Evolutionary conservation across 768 basidiomycete species (phyloP).

Genomic region (Kondoa subrosea): DNA sequence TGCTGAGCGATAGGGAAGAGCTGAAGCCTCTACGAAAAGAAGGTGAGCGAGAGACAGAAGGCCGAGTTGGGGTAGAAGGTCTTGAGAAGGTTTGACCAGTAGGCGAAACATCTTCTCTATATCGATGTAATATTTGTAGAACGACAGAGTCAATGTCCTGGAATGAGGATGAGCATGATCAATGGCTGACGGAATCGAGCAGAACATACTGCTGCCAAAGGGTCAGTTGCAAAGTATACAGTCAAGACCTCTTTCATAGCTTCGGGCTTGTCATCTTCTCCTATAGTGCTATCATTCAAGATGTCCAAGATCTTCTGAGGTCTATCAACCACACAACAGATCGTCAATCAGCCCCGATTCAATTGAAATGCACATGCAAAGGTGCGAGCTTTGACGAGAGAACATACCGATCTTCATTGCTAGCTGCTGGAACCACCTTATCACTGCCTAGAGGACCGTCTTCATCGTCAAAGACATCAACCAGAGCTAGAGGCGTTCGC

Average conservation of each 20-base stretch:
- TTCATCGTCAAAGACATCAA: background rate
- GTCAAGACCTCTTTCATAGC: conserved; percentile 12
- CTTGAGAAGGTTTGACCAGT: conserved; percentile 17
- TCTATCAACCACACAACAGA: background rate
- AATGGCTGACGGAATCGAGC: background rate
- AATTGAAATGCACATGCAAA: too few species aligned
- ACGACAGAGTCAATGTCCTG: conserved; percentile 13
- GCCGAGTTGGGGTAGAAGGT: conserved; percentile 1
- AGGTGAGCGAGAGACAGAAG: conserved; percentile 17
- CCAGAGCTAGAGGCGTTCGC: background rate
- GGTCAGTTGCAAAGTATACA: conserved; percentile 7
- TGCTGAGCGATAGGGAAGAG: conserved; percentile 6
- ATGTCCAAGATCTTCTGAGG: conserved; percentile 9
- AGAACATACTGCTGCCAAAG: conserved; percentile 6
- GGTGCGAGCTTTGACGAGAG: background rate
- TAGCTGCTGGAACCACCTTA: background rate
- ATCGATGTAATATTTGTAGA: conserved; percentile 14
- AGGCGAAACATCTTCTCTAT: conserved; percentile 15
- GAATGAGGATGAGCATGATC: background rate
- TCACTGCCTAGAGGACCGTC: background rate
- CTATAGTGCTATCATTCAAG: background rate
- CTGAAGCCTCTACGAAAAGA: conserved; percentile 13
- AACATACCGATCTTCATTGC: background rate
- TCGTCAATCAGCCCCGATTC: too few species aligned
- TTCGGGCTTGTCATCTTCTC: conserved; percentile 21